Conservation (phyloP, 164 flowering plant genomes). For the Liquidambar formosana region DNA sequence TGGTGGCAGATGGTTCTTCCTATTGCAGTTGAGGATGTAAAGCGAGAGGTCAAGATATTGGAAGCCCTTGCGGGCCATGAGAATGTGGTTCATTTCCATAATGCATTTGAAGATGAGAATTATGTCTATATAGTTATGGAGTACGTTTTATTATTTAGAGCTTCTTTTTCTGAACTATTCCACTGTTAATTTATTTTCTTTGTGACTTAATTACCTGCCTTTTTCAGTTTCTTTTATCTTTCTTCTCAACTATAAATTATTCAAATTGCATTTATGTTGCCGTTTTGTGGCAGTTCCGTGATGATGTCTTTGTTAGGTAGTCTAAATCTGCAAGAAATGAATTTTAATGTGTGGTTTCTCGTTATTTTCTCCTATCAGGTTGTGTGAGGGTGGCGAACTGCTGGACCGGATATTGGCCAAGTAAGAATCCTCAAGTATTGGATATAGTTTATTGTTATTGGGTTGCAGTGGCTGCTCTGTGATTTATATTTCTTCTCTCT, state of each 20-base stretch:
- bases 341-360: background rate
- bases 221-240: background rate
- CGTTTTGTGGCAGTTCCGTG: too few species aligned
- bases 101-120: constrained; percentile 90
- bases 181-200: background rate
- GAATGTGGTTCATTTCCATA: constrained; percentile 89
- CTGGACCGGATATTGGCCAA: constrained; percentile 80
- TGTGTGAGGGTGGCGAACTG: constrained; percentile 98
- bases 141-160: constrained; percentile 46
- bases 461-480: too few species aligned
- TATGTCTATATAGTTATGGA: constrained; percentile 96
- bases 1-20: constrained; percentile 91
- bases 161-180: constrained; percentile 1
- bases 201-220: background rate
- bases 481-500: background rate
- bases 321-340: too few species aligned
- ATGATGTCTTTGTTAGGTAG: too few species aligned
- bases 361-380: constrained; percentile 42
- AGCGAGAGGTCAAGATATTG: constrained; percentile 94
- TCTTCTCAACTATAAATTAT: background rate
- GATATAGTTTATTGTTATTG: background rate
- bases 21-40: constrained; percentile 97
- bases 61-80: constrained; percentile 86
- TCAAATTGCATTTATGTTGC: background rate
- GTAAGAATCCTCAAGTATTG: background rate